A percentile compares a stretch with the other conserved stretches of the same genome.
Conservation (phyloP, 2,329 filamentous ascomycete species). For the Ramularia endophylla region DNA sequence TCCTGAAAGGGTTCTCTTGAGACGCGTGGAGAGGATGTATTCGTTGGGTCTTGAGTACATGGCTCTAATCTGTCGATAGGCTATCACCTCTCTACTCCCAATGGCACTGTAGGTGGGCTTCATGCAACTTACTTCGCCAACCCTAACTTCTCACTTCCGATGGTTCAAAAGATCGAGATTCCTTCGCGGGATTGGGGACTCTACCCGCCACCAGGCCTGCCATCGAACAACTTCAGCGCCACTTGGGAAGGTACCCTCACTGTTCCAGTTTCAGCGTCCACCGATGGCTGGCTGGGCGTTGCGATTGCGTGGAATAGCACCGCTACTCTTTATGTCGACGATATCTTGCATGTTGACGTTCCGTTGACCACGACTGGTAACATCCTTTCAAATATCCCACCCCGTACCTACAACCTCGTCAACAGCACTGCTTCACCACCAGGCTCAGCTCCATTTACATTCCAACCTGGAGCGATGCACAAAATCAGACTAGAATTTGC, state of each 20-base stretch:
- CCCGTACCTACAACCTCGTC: constrained; percentile 5
- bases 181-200: constrained; percentile 13
- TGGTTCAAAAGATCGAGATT: constrained; percentile 7
- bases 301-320: constrained; percentile 13
- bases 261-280: constrained; percentile 10
- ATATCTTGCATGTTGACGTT: constrained; percentile 9
- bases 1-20: no score
- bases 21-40: no score
- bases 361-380: constrained; percentile 13
- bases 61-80: no score
- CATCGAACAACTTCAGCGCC: constrained; percentile 16
- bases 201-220: constrained; percentile 14
- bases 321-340: constrained; percentile 13
- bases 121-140: constrained; percentile 12
- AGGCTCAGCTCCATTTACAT: constrained; percentile 11
- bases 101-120: constrained; percentile 10
- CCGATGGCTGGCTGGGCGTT: constrained; percentile 14
- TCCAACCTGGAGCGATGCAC: constrained; percentile 11
- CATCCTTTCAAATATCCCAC: constrained; percentile 15
- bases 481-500: constrained; percentile 13
- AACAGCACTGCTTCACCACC: constrained; percentile 13
- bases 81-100: constrained; percentile 12
- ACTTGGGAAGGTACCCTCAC: constrained; percentile 12
- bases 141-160: constrained; percentile 11
- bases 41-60: no score